These are phyloP conservation scores for Galerina marginata DNA, from an alignment of 768 basidiomycete species.

Conservation along the genomic window DNA sequence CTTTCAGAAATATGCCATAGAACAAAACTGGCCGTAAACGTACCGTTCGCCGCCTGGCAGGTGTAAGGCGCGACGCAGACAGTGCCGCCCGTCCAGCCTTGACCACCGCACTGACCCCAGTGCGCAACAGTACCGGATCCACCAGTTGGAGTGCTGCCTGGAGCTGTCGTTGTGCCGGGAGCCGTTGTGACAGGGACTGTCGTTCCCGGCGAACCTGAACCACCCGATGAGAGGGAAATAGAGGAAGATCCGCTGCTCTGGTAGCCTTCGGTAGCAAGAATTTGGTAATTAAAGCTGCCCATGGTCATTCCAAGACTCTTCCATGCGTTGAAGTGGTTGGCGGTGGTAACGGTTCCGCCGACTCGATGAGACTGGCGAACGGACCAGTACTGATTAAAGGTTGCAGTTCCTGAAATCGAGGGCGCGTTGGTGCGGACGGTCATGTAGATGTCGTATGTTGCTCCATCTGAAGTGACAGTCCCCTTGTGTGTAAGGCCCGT, in stretches of 20 bases:
- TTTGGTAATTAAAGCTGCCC: slow-evolving; percentile 48
- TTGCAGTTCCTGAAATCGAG: slow-evolving; percentile 44
- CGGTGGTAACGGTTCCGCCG: slow-evolving; percentile 34
- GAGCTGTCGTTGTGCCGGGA: background rate
- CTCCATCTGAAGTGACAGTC: slow-evolving; percentile 42
- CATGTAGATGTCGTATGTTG: slow-evolving; percentile 42
- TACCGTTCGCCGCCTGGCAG: slow-evolving; percentile 4
- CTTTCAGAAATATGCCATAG: background rate
- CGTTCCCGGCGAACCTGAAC: background rate
- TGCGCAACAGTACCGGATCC: slow-evolving; percentile 2
- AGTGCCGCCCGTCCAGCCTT: slow-evolving; percentile 8
- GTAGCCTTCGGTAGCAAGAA: slow-evolving; percentile 49
- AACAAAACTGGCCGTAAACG: background rate
- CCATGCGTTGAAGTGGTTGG: slow-evolving; percentile 50
- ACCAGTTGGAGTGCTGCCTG: background rate
- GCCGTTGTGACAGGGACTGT: background rate
- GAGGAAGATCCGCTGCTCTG: slow-evolving; percentile 36
- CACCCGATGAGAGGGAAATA: slow-evolving; percentile 13
- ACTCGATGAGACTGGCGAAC: slow-evolving; percentile 38
- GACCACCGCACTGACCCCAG: slow-evolving; percentile 12
- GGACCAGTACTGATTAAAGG: slow-evolving; percentile 50
- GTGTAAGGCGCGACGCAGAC: slow-evolving; percentile 10
- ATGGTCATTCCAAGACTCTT: slow-evolving; percentile 38
- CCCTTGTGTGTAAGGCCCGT: slow-evolving; percentile 35
- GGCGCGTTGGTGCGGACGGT: slow-evolving; percentile 39